These are phyloP conservation scores for Nematocida major DNA, from an alignment of 371 early-diverging fungal genomes.

Conservation along the genomic window DNA sequence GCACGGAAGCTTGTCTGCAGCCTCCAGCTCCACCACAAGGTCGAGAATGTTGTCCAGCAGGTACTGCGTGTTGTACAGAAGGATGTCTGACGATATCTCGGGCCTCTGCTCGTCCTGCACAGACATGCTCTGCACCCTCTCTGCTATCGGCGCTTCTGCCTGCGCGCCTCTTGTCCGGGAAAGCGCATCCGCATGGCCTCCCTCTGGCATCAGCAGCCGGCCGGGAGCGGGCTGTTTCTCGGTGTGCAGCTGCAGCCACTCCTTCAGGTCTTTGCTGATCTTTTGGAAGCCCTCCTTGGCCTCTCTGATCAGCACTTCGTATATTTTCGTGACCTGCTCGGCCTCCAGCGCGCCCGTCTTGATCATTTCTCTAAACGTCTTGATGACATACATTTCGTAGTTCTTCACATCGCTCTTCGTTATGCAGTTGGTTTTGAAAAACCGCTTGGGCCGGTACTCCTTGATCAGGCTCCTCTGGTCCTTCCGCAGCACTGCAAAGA, in stretches of 20 bases:
- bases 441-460: slow-evolving; percentile 58
- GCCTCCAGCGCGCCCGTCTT: slow-evolving; percentile 49
- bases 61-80: slow-evolving; percentile 47
- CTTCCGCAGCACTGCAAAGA: slow-evolving; percentile 58
- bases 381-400: slow-evolving; percentile 60
- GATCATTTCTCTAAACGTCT: slow-evolving; percentile 57
- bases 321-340: slow-evolving; percentile 60
- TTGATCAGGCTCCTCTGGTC: slow-evolving; percentile 56
- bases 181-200: not conserved
- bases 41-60: slow-evolving; percentile 59
- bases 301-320: slow-evolving; percentile 59
- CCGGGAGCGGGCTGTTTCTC: no score
- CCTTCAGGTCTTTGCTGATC: slow-evolving; percentile 42
- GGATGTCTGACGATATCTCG: slow-evolving; percentile 35
- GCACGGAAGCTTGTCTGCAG: slow-evolving; percentile 66
- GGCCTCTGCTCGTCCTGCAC: not conserved
- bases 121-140: not conserved
- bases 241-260: not conserved
- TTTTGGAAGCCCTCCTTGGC: slow-evolving; percentile 45
- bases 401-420: slow-evolving; percentile 59
- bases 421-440: slow-evolving; percentile 64
- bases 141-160: not conserved
- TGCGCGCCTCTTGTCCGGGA: not conserved
- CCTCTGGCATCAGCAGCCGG: not conserved
- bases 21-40: slow-evolving; percentile 56